phyloP scores from a whole-genome alignment of 257 asterid genomes.

The Scutellaria galericulata region DNA sequence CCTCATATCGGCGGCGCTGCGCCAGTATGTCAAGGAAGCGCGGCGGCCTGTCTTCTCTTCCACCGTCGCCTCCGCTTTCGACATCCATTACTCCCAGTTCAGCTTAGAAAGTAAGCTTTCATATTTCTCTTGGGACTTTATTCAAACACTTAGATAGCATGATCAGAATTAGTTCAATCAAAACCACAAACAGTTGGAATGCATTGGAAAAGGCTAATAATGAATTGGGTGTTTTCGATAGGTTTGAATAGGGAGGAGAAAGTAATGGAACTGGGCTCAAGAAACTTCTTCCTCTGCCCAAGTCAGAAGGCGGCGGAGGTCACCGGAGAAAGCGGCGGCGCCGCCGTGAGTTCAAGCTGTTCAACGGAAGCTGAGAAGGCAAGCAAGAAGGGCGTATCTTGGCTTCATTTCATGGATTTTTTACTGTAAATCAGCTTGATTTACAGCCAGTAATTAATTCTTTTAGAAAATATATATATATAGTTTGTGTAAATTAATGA shows the following conservation, averaged over 20 bases:
- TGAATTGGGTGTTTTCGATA: slow-evolving; percentile 18
- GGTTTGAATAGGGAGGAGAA: slow-evolving; percentile 68
- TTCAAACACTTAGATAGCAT: neutral
- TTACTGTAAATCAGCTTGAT: slow-evolving; percentile 40
- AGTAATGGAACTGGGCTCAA: slow-evolving; percentile 67
- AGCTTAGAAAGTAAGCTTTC: slow-evolving; percentile 72
- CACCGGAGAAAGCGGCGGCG: slow-evolving; percentile 22
- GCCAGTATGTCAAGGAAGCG: slow-evolving; percentile 74
- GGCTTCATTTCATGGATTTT: slow-evolving; percentile 76
- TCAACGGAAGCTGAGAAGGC: slow-evolving; percentile 59
- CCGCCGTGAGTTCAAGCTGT: slow-evolving; percentile 49
- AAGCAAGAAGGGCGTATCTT: slow-evolving; percentile 42
- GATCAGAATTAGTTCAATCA: neutral
- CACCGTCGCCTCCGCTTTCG: slow-evolving; percentile 50
- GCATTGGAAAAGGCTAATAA: neutral
- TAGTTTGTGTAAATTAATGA: neutral
- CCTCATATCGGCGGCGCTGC: slow-evolving; percentile 63
- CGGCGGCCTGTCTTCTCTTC: slow-evolving; percentile 58
- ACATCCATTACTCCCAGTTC: slow-evolving; percentile 92
- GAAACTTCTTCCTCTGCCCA: slow-evolving; percentile 80
- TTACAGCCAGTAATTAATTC: slow-evolving; percentile 22
- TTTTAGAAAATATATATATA: neutral
- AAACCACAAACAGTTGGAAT: neutral
- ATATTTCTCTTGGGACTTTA: neutral
- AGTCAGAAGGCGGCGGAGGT: slow-evolving; percentile 33